Base-by-base conservation (phyloP, 2,329 filamentous ascomycete species). In the Aspergillus niger region DNA sequence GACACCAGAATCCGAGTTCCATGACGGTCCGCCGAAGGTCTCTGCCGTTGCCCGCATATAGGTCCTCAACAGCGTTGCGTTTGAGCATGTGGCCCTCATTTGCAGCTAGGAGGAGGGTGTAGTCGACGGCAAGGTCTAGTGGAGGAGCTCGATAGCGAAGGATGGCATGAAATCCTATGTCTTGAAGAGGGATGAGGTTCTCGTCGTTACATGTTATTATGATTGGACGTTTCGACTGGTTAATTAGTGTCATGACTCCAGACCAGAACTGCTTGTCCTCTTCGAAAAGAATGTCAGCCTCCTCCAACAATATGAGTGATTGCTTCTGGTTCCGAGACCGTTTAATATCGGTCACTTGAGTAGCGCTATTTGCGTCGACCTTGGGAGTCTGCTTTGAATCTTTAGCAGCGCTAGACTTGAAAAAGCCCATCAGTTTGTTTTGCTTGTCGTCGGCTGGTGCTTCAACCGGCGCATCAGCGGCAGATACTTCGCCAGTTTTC, bases 191-290 rank as follows among this genome's bases (percentile, higher is more conserved):
- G 6, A 99, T 78, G n/a, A 91, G 79, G n/a, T 81, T 84, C 74
- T 97, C 94, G 65, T 97, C 88, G 67, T 93, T 98, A 80, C 96
- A 99, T 0, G 95, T 99, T 79, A 99, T 90, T 69, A 99, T 84
- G 64, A 99, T 92, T 0, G 95, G 95, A 32, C 95, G 86, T 76
- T 92, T 97, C 0, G 95, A 97, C 68, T 92, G 89, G 8, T 82
- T 80, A 60, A 97, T 91, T 61, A 99, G 83, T 20, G 85, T 84
- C 48, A 91, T 81, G 3, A 98, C 85, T 0, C 91, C 95, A 1
- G 84, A 78, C 95, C 95, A 99, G 71, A 99, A 99, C 64, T 94
- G 89, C 75, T 92, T 94, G 74, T 99, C 95, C 73, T 98, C 94
- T 57, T 97, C 93, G 73, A 95, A 99, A 1, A 99, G 82, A 15